These are phyloP conservation scores for Rhizopogon salebrosus DNA, from an alignment of 768 basidiomycete genomes.

Conservation along the genomic window DNA sequence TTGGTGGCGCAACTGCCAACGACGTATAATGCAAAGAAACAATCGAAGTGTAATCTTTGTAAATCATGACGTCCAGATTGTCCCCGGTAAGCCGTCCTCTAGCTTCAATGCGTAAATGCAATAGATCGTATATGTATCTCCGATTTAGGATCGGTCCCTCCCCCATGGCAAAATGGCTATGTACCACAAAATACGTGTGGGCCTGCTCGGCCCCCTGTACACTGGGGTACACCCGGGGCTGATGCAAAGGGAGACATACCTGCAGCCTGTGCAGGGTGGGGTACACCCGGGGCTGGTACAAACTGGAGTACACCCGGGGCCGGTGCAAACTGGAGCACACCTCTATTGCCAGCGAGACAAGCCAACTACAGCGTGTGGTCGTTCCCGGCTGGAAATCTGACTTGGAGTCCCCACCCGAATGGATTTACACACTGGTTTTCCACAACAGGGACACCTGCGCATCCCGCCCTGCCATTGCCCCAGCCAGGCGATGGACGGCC, in stretches of 20 bases:
- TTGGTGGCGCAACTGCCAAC: background rate
- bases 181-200: background rate
- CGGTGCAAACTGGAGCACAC: background rate
- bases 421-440: conserved; percentile 4
- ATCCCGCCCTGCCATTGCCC: conserved; percentile 22
- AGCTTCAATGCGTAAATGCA: background rate
- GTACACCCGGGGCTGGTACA: no score
- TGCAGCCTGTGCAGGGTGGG: no score
- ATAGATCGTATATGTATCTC: background rate
- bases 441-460: conserved; percentile 16
- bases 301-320: background rate
- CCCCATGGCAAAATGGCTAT: background rate
- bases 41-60: conserved; percentile 5
- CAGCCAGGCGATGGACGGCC: conserved; percentile 13
- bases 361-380: conserved; percentile 20
- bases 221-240: background rate
- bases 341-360: conserved; percentile 10
- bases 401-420: conserved; percentile 23
- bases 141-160: conserved; percentile 6
- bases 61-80: conserved; percentile 16
- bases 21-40: background rate
- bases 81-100: conserved; percentile 10
- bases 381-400: conserved; percentile 18
- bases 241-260: background rate
- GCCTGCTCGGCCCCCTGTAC: background rate